Base-by-base conservation (phyloP, 768 basidiomycete genomes). In the Jaapia argillacea region DNA sequence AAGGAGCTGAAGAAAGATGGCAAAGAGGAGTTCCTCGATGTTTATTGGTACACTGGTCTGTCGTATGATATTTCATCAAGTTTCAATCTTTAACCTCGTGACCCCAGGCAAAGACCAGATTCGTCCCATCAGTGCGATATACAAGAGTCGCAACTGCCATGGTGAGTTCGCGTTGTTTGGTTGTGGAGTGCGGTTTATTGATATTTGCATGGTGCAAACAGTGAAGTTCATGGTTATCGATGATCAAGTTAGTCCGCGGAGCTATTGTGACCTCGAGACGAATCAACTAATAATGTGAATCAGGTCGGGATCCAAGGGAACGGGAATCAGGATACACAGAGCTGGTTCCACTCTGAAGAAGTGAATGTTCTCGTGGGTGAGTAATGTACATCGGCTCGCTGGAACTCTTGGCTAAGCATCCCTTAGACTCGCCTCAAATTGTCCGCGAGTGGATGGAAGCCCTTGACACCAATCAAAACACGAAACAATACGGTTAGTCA, bases 321-420 rank as follows among this genome's bases (percentile, higher is more conserved):
- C 50, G 81, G 82, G 21, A 84, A 83, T 57, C 80, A 82, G 55
- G 78, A 79, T 46, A 72, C 76, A 5, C 81, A 84, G 52, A 74
- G 71, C 4, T 84, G 81, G 80, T 82, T 70, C 63, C 83, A 85
- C 57, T 77, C 74, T 35, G 76, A 80, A 47, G 83, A 85, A 51
- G 67, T 76, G 50, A 84, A 85, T 61, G 51, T 75, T 45, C 66
- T 77, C 60, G 58, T 76, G 45, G 37, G 28, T 33, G 16, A 33
- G 28, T 33, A 33, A 10, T 10, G 28, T 33, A 10, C 28, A 10
- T 33, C 16, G 10, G 28, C 28, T 33, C 16, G 28, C 16, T 33
- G 28, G 10, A 33, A 16, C 10, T 16, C 10, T 33, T 33, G n/a
- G n/a, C n/a, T n/a, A n/a, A n/a, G n/a, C n/a, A n/a, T n/a, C n/a